Base-by-base conservation (phyloP, 2,329 filamentous ascomycete species). In the Blastomyces parvus region DNA sequence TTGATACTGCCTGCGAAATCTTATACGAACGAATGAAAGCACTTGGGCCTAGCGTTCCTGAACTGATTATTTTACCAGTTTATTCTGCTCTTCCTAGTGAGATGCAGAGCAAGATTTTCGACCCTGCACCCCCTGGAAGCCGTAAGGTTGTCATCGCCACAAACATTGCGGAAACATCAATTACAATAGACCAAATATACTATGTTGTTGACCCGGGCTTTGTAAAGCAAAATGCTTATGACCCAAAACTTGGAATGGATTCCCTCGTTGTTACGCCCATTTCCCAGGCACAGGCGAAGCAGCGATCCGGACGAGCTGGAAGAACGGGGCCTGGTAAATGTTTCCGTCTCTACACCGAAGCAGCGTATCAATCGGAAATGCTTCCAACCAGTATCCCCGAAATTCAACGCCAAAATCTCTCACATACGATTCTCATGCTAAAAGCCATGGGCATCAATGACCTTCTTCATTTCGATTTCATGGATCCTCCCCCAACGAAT, bases 381-480 rank as follows among this genome's bases (percentile, higher is more conserved):
- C 79, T 97, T 64, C 93, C 94, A 0, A 97, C 92, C 0, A 92
- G 91, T 0, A 95, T 97, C 38, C 94, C 94, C 0, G 94, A 97
- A 70, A 99, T 99, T 60, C 94, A 99, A 73, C 84, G 94, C 0
- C 91, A 97, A 74, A 99, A 99, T 70, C 73, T 99, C 61, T 89
- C 91, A 0, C 87, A 89, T 69, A 97, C 93, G 0, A 97, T 99
- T 74, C 83, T 99, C 57, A 96, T 97, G 89, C 84, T 99, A 60
- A 99, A 99, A 74, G 94, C 94, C 0, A 97, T 99, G 91, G 94
- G 95, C 2, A 97, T 99, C 76, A 97, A 99, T 72, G 94, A 99
- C 72, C 81, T 99, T 1, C 82, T 99, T 14, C 91, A 96, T 72
- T 99, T 99, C 71, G 93, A 97, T 77, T 99, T 99, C 71, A 97